phyloP scores from a whole-genome alignment of 192 early-diverging fungal genomes.

The Entomortierella parvispora region DNA sequence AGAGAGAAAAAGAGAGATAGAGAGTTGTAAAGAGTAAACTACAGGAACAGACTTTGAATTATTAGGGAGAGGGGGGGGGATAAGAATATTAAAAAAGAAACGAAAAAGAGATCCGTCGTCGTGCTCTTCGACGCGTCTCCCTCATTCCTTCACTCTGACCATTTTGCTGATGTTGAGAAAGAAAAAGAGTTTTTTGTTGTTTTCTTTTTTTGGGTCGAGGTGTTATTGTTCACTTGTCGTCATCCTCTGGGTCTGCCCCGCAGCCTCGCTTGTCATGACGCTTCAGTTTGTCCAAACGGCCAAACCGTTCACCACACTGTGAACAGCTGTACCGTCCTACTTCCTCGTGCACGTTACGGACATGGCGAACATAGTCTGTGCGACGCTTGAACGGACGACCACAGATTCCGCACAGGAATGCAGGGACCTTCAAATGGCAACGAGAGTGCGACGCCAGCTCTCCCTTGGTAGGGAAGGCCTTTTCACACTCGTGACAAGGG shows the following conservation, averaged over 20 bases:
- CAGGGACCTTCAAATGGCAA: slow-evolving; percentile 48
- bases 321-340: slow-evolving; percentile 43
- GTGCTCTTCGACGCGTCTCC: no score
- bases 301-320: slow-evolving; percentile 44
- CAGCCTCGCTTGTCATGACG: slow-evolving; percentile 51
- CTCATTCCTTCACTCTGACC: no score
- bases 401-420: slow-evolving; percentile 47
- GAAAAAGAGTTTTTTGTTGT: no score
- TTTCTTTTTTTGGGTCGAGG: no score
- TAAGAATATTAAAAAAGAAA: no score
- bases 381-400: slow-evolving; percentile 49
- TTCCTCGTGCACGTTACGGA: slow-evolving; percentile 51
- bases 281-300: slow-evolving; percentile 49
- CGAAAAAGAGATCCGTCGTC: no score
- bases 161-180: no score
- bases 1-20: background rate
- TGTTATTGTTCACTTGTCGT: slow-evolving; percentile 19
- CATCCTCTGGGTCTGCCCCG: slow-evolving; percentile 36
- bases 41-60: no score
- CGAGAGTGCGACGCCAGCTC: slow-evolving; percentile 49
- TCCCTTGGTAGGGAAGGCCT: slow-evolving; percentile 50
- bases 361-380: slow-evolving; percentile 49
- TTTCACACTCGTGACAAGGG: slow-evolving; percentile 47
- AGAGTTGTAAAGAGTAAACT: background rate
- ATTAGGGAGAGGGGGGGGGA: no score